phyloP scores from a whole-genome alignment of 2,329 filamentous ascomycete genomes.

The Alternaria infectoria region DNA sequence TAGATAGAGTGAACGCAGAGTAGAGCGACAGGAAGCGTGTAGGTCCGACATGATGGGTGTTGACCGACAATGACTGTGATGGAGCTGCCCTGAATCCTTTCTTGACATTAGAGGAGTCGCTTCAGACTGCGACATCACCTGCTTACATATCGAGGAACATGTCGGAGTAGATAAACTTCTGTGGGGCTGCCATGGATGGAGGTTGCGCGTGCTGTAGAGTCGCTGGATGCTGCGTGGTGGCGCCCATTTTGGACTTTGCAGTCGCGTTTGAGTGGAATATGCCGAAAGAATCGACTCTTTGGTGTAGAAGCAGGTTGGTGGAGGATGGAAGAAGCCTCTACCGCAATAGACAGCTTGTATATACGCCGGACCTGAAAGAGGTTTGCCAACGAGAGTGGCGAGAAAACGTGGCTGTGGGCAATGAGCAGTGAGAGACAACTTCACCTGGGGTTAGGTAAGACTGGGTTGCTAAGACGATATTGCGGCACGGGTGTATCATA shows the following conservation, averaged over 20 bases:
- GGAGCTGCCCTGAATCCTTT: slow-evolving; percentile 17
- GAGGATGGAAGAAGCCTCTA: not conserved
- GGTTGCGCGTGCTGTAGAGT: not conserved
- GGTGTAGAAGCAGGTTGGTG: not conserved
- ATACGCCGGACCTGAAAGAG: not conserved
- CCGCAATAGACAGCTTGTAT: not conserved
- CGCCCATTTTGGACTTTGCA: not conserved
- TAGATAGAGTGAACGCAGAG: slow-evolving; percentile 14
- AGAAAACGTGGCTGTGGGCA: not conserved
- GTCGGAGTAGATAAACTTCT: not conserved
- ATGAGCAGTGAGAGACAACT: not conserved
- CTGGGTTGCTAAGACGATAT: not conserved
- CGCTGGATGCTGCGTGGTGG: not conserved
- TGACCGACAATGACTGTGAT: slow-evolving; percentile 10
- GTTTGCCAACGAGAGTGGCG: not conserved
- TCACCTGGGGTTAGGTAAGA: not conserved
- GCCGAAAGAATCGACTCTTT: not conserved
- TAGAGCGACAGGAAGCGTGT: slow-evolving; percentile 14
- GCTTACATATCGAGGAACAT: slow-evolving; percentile 13
- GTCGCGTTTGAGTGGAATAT: rapidly evolving
- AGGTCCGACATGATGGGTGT: not conserved
- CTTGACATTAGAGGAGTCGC: not conserved
- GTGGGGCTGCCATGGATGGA: not conserved
- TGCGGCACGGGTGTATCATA: not conserved
- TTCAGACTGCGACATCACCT: rapidly evolving